These are phyloP conservation scores for Ambrosia trifida DNA, from an alignment of 129 eudicot species.

Conservation along the genomic window DNA sequence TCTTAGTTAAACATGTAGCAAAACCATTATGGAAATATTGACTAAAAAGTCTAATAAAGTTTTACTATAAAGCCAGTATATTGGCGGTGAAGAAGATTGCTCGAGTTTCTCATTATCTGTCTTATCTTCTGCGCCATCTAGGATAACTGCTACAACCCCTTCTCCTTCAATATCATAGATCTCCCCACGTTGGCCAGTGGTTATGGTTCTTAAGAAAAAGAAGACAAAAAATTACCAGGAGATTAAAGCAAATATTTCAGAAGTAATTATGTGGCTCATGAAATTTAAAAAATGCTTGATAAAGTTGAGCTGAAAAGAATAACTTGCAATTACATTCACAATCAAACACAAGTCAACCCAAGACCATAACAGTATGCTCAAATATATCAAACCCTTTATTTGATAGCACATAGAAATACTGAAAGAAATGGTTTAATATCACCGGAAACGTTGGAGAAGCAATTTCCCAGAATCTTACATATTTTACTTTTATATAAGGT, in stretches of 20 bases:
- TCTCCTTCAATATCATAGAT: conserved; percentile 82
- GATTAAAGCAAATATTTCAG: background rate
- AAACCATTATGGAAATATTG: background rate
- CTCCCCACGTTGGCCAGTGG: conserved; percentile 87
- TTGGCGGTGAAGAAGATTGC: conserved; percentile 44
- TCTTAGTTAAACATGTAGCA: background rate
- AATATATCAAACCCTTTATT: background rate
- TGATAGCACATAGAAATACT: too few species aligned
- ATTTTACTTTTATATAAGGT: background rate
- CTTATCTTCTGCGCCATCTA: conserved; percentile 52
- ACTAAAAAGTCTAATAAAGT: background rate
- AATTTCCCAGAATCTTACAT: background rate
- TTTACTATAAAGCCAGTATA: conserved; percentile 83
- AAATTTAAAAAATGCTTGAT: background rate
- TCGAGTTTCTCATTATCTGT: conserved; percentile 46
- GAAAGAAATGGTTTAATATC: background rate
- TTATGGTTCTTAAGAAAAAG: conserved; percentile 56
- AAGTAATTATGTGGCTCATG: background rate
- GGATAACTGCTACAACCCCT: conserved; percentile 69
- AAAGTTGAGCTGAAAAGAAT: background rate
- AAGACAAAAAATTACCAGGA: background rate
- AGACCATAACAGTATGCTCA: background rate
- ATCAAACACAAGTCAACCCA: background rate
- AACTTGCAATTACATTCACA: background rate
- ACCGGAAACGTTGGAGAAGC: background rate